Conservation (phyloP, 306 rosid genomes). For the Inga oerstediana region DNA sequence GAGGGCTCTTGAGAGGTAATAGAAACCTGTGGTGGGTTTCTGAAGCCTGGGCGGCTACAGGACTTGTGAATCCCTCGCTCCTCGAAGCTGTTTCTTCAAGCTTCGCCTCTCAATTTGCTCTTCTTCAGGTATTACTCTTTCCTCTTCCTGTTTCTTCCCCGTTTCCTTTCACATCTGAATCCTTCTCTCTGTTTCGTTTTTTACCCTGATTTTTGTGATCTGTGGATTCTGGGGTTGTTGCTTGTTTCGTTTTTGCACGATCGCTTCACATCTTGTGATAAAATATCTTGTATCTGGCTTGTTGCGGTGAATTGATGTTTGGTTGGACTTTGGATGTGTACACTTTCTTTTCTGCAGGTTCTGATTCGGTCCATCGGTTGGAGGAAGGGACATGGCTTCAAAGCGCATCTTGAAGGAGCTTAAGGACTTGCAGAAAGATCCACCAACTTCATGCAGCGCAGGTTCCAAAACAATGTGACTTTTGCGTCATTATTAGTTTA, state of each 20-base stretch:
- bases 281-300: neutral
- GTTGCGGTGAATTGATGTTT: neutral
- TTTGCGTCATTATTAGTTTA: neutral
- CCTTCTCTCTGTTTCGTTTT: neutral
- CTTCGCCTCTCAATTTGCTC: neutral
- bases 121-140: neutral
- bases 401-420: constrained; percentile 58
- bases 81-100: neutral
- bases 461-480: constrained; percentile 33
- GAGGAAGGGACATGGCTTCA: constrained; percentile 59
- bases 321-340: neutral
- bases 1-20: neutral
- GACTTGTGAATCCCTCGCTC: neutral
- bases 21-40: neutral
- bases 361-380: neutral
- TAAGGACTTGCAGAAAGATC: constrained; percentile 66
- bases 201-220: neutral
- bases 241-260: neutral
- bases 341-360: neutral
- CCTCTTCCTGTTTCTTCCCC: neutral
- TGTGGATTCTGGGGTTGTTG: neutral
- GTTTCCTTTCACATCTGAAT: neutral
- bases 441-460: constrained; percentile 87
- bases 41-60: neutral
- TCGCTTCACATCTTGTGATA: neutral